A percentile compares a stretch with the other conserved stretches of the same genome.
Evolutionary conservation across 1,139 yeast genomes (phyloP).

Genomic region (Debaryomyces nepalensis): DNA sequence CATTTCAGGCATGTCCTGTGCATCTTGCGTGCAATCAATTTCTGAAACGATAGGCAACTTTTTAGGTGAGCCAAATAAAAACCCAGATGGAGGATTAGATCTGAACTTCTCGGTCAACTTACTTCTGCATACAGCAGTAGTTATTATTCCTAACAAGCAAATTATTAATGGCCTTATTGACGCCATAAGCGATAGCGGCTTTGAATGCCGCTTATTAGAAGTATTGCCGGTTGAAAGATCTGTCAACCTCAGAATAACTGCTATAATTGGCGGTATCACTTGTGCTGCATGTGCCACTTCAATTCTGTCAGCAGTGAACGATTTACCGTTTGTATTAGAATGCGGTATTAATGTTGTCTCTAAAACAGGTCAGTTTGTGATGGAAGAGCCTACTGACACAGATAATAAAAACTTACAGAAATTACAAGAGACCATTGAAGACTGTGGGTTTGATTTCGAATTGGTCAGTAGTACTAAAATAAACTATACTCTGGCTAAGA

Average conservation of each 20-base stretch:
- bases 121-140: conserved; percentile 49
- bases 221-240: conserved; percentile 60
- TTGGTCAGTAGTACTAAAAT: conserved; percentile 42
- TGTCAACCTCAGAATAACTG: conserved; percentile 54
- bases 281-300: conserved; percentile 74
- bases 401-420: conserved; percentile 32
- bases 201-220: conserved; percentile 60
- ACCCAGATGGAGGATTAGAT: conserved; percentile 23
- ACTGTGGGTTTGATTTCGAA: conserved; percentile 68
- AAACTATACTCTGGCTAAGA: conserved; percentile 50
- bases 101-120: conserved; percentile 46
- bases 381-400: conserved; percentile 40
- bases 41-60: conserved; percentile 45
- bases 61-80: conserved; percentile 23
- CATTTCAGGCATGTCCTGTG: conserved; percentile 70
- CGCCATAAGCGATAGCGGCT: conserved; percentile 58
- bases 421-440: conserved; percentile 58
- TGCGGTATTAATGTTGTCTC: conserved; percentile 60
- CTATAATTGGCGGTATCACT: conserved; percentile 73
- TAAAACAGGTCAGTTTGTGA: conserved; percentile 62
- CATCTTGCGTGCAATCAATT: conserved; percentile 58
- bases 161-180: conserved; percentile 53
- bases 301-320: conserved; percentile 52
- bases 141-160: conserved; percentile 55
- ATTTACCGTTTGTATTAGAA: conserved; percentile 57